These are phyloP conservation scores for Fomitopsis pulvina DNA, from an alignment of 768 basidiomycete species.

Conservation along the genomic window DNA sequence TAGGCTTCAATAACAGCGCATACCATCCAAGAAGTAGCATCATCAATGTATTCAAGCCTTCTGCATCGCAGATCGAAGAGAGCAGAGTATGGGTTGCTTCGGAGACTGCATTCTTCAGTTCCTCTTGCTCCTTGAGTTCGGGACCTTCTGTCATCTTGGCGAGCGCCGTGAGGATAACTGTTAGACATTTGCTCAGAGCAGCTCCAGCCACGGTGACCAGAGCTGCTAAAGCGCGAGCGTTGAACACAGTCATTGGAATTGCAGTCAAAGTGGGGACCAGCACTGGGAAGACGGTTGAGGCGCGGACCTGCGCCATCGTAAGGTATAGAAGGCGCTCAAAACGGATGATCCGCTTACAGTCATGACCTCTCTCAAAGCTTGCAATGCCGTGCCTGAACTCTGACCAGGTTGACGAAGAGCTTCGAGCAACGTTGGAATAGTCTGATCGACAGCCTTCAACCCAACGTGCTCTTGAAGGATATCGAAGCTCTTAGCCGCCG, in stretches of 20 bases:
- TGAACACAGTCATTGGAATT: slow-evolving; percentile 91
- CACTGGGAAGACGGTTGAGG: slow-evolving; percentile 94
- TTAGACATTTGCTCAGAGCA: slow-evolving; percentile 80
- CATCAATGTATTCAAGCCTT: slow-evolving; percentile 89
- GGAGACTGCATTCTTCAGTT: slow-evolving; percentile 60
- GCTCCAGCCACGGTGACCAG: slow-evolving; percentile 91
- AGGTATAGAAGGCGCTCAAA: neutral
- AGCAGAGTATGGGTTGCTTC: slow-evolving; percentile 74
- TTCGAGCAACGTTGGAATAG: slow-evolving; percentile 90
- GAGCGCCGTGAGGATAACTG: slow-evolving; percentile 70
- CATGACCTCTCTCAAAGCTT: slow-evolving; percentile 93
- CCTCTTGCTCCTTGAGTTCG: slow-evolving; percentile 47
- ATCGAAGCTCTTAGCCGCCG: slow-evolving; percentile 88
- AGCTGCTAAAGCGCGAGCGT: slow-evolving; percentile 83
- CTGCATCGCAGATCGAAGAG: slow-evolving; percentile 72
- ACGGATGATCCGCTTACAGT: slow-evolving; percentile 50
- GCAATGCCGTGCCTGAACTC: slow-evolving; percentile 90
- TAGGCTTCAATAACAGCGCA: slow-evolving; percentile 17
- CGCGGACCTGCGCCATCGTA: slow-evolving; percentile 62
- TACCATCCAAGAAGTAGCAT: slow-evolving; percentile 85
- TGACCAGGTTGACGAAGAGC: slow-evolving; percentile 91
- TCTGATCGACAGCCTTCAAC: slow-evolving; percentile 88
- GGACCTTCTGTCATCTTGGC: slow-evolving; percentile 72
- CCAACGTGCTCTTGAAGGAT: slow-evolving; percentile 90
- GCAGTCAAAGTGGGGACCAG: slow-evolving; percentile 90